Percentiles rank a stretch among this genome's conserved stretches.
Evolutionary conservation across 345 rosid species (phyloP).

Genomic region (Eucalyptus lansdowneana): DNA sequence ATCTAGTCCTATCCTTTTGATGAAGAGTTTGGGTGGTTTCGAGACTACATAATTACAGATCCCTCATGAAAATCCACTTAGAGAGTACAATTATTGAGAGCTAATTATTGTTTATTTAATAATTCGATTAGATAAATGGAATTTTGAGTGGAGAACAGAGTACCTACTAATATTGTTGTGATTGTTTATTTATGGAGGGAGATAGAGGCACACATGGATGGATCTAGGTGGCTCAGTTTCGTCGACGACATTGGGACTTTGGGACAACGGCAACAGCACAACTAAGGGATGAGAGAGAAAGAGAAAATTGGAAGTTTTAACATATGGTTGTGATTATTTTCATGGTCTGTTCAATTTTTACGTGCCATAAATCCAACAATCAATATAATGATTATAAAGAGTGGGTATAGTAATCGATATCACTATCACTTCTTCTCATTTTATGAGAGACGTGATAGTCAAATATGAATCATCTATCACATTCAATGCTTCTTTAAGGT

Average conservation of each 20-base stretch:
- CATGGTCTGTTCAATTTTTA: rapidly evolving
- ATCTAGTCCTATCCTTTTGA: neutral
- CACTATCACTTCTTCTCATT: neutral
- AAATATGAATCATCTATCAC: rapidly evolving
- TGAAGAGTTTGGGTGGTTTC: neutral
- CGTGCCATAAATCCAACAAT: neutral
- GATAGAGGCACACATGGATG: neutral
- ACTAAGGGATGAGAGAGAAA: neutral
- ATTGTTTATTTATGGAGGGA: rapidly evolving
- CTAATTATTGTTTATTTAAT: too few relatives aligned
- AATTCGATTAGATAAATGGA: too few relatives aligned
- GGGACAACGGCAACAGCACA: neutral
- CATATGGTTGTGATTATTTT: neutral
- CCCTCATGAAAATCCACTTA: neutral
- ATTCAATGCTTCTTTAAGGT: rapidly evolving
- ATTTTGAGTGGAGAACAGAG: neutral
- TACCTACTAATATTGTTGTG: neutral
- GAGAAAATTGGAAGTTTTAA: neutral
- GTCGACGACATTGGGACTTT: neutral
- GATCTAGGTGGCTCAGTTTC: too few relatives aligned
- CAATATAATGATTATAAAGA: neutral
- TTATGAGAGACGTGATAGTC: rapidly evolving
- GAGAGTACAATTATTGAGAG: neutral
- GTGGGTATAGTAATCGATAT: rapidly evolving
- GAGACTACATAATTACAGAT: neutral